phyloP scores from a whole-genome alignment of 768 basidiomycete species.

The Phlebiopsis gigantea region DNA sequence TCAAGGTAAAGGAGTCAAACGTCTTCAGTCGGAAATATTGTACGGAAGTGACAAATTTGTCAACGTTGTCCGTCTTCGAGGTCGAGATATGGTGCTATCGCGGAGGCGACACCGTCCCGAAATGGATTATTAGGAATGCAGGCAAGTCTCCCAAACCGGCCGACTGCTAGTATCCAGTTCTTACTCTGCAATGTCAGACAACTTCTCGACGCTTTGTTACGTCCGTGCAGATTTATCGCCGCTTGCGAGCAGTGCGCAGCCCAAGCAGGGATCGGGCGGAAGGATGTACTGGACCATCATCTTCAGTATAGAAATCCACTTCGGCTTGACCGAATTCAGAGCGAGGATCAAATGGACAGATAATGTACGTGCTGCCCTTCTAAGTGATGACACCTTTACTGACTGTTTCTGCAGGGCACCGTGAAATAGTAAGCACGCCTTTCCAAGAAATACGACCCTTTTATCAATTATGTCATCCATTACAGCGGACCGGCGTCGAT shows the following conservation, averaged over 20 bases:
- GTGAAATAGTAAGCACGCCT: conserved; percentile 77
- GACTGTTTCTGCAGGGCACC: conserved; percentile 40
- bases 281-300: conserved; percentile 82
- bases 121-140: conserved; percentile 66
- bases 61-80: conserved; percentile 74
- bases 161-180: background rate
- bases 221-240: conserved; percentile 76
- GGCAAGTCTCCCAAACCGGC: conserved; percentile 16
- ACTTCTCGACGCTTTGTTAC: conserved; percentile 72
- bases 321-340: conserved; percentile 77
- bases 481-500: conserved; percentile 72
- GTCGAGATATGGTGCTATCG: conserved; percentile 84
- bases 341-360: conserved; percentile 82
- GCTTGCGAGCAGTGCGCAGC: conserved; percentile 62
- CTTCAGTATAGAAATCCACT: conserved; percentile 80
- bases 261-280: conserved; percentile 58
- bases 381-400: background rate
- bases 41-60: conserved; percentile 72
- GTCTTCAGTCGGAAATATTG: conserved; percentile 81
- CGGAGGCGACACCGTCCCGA: conserved; percentile 64
- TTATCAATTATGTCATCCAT: conserved; percentile 6
- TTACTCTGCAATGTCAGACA: conserved; percentile 33
- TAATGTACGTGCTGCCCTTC: conserved; percentile 43
- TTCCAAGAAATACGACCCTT: no score
- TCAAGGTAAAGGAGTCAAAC: conserved; percentile 76